Base-by-base conservation (phyloP, 2,329 filamentous ascomycete genomes). In the Pestalotiopsis sp. region DNA sequence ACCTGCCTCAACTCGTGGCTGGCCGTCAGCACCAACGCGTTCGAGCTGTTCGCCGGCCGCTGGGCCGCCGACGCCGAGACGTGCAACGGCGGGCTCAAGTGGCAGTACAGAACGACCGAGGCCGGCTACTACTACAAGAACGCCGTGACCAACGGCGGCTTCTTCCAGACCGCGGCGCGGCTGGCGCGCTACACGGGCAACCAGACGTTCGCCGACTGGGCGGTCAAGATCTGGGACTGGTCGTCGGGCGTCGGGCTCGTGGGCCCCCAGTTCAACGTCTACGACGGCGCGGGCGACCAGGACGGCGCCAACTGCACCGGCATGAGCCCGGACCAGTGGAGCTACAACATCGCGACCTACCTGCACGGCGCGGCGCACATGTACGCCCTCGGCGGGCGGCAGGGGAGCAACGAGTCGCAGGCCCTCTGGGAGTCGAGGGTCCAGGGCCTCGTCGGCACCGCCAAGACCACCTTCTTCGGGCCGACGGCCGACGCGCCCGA, bases 61-160 rank as follows among this genome's bases (percentile, higher is more conserved):
- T 77, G 87, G 60, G 82, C 86, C 63, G 88, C 87, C 84, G 86
- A 90, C 70, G 80, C 75, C 2, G 76, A 75, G 0, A 81, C 79
- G 5, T 90, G 88, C 72, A 81, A 80, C 17, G 88, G 87, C 68
- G 88, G 87, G 14, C 75, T 90, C 65, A 84, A 86, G 72, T 89
- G 87, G 86, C 88, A 91, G 77, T 87, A 90, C 68, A 87, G 85
- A 74, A 79, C 83, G 2, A 85, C 86, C 73, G 88, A 90, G 68
- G 79, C 78, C 5, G 88, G 89, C 11, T 91, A 88, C 76, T 62
- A 62, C 36, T 67, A 67, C 27, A 67, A 81, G 68, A 80, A 80
- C 65, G 69, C 77, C 17, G 76, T 80, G n/a, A 76, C 77, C 52
- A 80, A 80, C 69, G 78, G 76, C 9, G 75, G 78, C 12, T 79